phyloP scores from a whole-genome alignment of 306 rosid genomes.

The Quercus suber region DNA sequence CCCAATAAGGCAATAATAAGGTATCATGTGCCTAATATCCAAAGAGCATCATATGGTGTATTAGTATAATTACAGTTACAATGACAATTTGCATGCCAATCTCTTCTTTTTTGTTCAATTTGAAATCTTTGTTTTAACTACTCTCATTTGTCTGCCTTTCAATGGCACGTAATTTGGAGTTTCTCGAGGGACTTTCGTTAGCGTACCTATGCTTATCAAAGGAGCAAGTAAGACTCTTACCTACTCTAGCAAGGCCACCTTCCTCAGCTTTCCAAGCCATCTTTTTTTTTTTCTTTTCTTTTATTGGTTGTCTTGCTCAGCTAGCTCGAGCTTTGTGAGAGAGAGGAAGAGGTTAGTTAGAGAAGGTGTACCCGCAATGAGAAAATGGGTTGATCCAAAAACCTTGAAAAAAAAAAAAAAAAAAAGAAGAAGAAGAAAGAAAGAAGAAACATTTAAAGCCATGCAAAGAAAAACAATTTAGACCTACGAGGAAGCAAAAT shows the following conservation, averaged over 20 bases:
- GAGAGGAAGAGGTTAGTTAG: constrained; percentile 31
- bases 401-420: not conserved
- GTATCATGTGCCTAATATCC: too few species aligned
- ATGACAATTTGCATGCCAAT: too few species aligned
- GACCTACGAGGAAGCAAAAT: not conserved
- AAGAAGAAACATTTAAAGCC: not conserved
- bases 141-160: not conserved
- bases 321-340: not conserved
- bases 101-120: too few species aligned
- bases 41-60: too few species aligned
- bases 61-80: too few species aligned
- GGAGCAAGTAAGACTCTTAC: not conserved
- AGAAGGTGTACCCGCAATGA: constrained; percentile 45
- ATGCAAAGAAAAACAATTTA: not conserved
- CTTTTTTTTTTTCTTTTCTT: not conserved
- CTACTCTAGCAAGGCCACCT: not conserved
- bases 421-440: too few species aligned
- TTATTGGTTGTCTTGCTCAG: constrained; percentile 13
- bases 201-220: not conserved
- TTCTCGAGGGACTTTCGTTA: not conserved
- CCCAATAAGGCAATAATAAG: too few species aligned
- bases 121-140: too few species aligned
- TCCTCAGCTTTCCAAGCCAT: not conserved
- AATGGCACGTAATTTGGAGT: too few species aligned
- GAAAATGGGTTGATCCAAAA: constrained; percentile 41